Conservation (phyloP, 2,329 filamentous ascomycete species). For the Penicillium aurantiogriseum region DNA sequence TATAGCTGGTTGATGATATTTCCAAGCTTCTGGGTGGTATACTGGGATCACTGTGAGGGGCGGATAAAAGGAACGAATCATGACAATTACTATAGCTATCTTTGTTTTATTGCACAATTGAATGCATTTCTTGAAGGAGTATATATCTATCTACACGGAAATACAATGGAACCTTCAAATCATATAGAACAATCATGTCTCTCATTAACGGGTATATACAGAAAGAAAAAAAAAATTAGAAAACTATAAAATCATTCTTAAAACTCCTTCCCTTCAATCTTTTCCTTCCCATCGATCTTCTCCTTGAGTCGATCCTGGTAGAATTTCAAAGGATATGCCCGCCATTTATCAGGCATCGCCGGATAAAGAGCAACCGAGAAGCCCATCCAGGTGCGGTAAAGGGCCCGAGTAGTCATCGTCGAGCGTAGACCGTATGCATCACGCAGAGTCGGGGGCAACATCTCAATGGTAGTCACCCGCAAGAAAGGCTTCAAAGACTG, state of each 20-base stretch:
- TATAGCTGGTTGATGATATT: conserved; percentile 31
- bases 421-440: conserved; percentile 37
- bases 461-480: conserved; percentile 33
- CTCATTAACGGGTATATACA: conserved; percentile 11
- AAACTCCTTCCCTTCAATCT: conserved; percentile 24
- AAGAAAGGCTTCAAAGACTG: conserved; percentile 33
- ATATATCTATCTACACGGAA: conserved; percentile 12
- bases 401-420: conserved; percentile 23
- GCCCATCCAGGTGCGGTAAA: conserved; percentile 35
- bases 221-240: not conserved
- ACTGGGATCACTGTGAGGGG: conserved; percentile 21
- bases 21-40: conserved; percentile 30
- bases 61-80: conserved; percentile 5
- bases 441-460: conserved; percentile 34
- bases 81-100: not conserved
- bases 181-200: not conserved
- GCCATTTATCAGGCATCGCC: conserved; percentile 30
- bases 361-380: conserved; percentile 36
- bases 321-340: conserved; percentile 33
- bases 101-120: not conserved
- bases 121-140: conserved; percentile 7
- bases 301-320: conserved; percentile 32
- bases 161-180: too few relatives aligned
- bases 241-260: not conserved
- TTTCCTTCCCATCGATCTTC: conserved; percentile 27